Conservation (phyloP, 1,284 basidiomycete species). For the Rhodotorula sp. region DNA sequence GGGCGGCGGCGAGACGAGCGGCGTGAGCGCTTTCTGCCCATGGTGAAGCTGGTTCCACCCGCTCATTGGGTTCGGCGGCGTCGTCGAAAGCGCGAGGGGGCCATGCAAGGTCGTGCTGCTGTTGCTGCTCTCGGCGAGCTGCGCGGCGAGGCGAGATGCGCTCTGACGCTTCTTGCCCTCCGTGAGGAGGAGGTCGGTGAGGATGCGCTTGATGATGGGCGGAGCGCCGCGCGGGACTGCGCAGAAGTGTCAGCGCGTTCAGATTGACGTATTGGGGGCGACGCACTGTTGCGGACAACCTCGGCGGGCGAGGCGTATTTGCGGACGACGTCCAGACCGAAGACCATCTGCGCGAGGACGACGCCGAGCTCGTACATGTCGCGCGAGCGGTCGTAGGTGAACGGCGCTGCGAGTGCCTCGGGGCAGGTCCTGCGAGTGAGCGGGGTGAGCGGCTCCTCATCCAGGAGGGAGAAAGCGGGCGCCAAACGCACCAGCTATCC, state of each 20-base stretch:
- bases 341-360: constrained; percentile 43
- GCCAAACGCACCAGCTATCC: constrained; percentile 26
- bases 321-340: constrained; percentile 39
- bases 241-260: rapidly evolving
- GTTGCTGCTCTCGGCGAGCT: constrained; percentile 32
- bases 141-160: constrained; percentile 18
- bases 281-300: constrained; percentile 25
- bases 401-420: constrained; percentile 37
- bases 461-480: neutral
- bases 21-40: constrained; percentile 11
- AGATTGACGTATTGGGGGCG: rapidly evolving
- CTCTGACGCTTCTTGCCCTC: constrained; percentile 38
- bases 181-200: constrained; percentile 37
- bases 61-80: constrained; percentile 25
- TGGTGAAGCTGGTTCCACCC: constrained; percentile 11
- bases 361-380: constrained; percentile 46
- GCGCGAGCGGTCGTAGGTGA: constrained; percentile 40
- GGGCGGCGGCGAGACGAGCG: constrained; percentile 24
- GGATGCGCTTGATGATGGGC: constrained; percentile 24
- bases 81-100: constrained; percentile 27
- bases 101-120: constrained; percentile 13
- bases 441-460: neutral
- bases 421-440: constrained; percentile 31
- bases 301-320: constrained; percentile 38
- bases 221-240: constrained; percentile 26